Conservation (phyloP, 495 filamentous ascomycete genomes). For the Rhizodiscina lignyota region DNA sequence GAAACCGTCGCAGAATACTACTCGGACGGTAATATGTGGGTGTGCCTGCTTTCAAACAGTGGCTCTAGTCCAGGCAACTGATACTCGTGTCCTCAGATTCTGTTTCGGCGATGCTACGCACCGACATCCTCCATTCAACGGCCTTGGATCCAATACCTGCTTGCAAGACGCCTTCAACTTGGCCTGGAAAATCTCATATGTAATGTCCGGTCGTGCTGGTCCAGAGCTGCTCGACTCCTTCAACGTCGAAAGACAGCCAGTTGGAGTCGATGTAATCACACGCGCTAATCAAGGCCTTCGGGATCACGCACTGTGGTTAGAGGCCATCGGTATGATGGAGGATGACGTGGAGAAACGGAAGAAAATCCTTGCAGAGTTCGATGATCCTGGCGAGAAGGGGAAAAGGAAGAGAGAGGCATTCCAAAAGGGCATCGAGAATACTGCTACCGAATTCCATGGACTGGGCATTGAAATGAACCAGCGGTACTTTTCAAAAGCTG, state of each 20-base stretch:
- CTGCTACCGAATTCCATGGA: conserved; percentile 29
- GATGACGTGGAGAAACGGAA: conserved; percentile 17
- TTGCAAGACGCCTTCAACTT: conserved; percentile 39
- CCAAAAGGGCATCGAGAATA: conserved; percentile 22
- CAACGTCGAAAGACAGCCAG: conserved; percentile 31
- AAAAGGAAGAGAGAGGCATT: conserved; percentile 18
- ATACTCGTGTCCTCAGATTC: too few species aligned
- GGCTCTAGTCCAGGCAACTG: too few species aligned
- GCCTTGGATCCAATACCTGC: conserved; percentile 36
- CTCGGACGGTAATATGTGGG: too few species aligned
- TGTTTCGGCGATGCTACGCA: too few species aligned
- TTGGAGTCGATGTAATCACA: conserved; percentile 27
- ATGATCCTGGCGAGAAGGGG: conserved; percentile 18
- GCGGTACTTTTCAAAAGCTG: conserved; percentile 22
- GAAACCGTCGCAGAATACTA: too few species aligned
- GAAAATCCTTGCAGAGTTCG: conserved; percentile 19
- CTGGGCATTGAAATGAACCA: conserved; percentile 37
- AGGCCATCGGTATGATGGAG: conserved; percentile 27
- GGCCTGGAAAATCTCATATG: conserved; percentile 38
- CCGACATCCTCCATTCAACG: too few species aligned
- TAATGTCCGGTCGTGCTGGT: conserved; percentile 24
- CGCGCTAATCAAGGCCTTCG: conserved; percentile 33
- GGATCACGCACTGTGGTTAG: conserved; percentile 26
- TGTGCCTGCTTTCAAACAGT: too few species aligned
- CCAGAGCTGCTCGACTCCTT: conserved; percentile 30